A percentile compares a stretch with the other conserved stretches of the same genome.
Evolutionary conservation across 495 filamentous ascomycete species (phyloP).

Genomic region (Penicillium verhagenii): DNA sequence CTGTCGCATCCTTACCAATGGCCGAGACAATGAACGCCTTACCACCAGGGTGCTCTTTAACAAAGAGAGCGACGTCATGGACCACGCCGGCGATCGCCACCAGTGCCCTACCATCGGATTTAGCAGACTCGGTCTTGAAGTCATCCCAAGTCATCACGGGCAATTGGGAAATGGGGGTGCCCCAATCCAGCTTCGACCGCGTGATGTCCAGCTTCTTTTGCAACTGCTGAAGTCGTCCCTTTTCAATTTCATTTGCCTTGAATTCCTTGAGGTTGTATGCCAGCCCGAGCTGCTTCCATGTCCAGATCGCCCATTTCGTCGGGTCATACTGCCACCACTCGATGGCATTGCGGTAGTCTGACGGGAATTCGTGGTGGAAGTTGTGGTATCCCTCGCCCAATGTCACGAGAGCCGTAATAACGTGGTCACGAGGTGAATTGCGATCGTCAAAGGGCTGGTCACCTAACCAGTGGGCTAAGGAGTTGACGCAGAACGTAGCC

Average conservation of each 20-base stretch:
- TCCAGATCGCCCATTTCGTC: constrained; percentile 91
- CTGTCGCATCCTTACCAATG: constrained; percentile 71
- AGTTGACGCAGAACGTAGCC: constrained; percentile 91
- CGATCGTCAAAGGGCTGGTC: constrained; percentile 90
- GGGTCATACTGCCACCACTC: constrained; percentile 95
- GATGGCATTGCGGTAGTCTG: constrained; percentile 93
- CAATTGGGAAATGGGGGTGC: constrained; percentile 78
- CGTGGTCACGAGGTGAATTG: constrained; percentile 88
- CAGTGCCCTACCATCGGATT: constrained; percentile 74
- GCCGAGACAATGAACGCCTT: constrained; percentile 43
- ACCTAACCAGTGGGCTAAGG: too few relatives aligned
- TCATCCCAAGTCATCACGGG: constrained; percentile 93
- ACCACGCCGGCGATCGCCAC: constrained; percentile 84
- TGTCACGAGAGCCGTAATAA: constrained; percentile 85
- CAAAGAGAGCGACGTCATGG: constrained; percentile 83
- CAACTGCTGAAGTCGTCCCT: constrained; percentile 81
- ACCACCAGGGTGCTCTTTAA: constrained; percentile 87
- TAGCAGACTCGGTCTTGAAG: constrained; percentile 68
- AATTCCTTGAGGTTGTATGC: constrained; percentile 91
- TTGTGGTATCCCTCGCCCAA: constrained; percentile 95
- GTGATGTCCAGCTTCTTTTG: constrained; percentile 97
- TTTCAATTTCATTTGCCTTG: constrained; percentile 90
- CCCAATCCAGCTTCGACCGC: constrained; percentile 83
- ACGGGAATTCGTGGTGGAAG: constrained; percentile 94
- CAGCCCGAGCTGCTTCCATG: constrained; percentile 83